Percentiles rank a stretch among this genome's conserved stretches.
Evolutionary conservation across 352 stramenopile genomes (phyloP).

Genomic region (Phytophthora macrochlamydospora): DNA sequence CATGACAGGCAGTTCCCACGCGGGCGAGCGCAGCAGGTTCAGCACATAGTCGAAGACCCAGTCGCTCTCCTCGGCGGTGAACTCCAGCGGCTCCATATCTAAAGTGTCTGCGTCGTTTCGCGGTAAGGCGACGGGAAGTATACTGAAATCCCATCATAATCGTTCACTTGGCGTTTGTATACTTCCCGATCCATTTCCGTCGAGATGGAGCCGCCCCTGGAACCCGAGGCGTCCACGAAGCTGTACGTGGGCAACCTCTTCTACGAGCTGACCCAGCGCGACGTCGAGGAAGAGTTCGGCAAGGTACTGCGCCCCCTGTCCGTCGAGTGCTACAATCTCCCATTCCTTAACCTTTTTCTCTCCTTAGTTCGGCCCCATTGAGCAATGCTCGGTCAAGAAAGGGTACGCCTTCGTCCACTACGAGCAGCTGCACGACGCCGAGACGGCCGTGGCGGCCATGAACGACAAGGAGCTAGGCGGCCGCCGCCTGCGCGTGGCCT

Average conservation of each 20-base stretch:
- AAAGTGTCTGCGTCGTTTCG: slow-evolving; percentile 30
- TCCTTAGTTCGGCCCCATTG: slow-evolving; percentile 47
- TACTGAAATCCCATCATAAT: slow-evolving; percentile 16
- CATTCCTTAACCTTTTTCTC: slow-evolving; percentile 2
- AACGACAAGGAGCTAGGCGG: slow-evolving; percentile 53
- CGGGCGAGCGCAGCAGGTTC: slow-evolving; percentile 86
- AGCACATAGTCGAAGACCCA: slow-evolving; percentile 92
- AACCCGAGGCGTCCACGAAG: slow-evolving; percentile 54
- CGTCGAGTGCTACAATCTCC: neutral
- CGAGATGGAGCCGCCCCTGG: slow-evolving; percentile 6
- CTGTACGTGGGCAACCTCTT: slow-evolving; percentile 71
- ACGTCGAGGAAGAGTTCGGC: slow-evolving; percentile 55
- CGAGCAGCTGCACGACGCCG: slow-evolving; percentile 46
- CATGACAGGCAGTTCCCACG: slow-evolving; percentile 89
- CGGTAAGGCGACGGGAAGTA: neutral
- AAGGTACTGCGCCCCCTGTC: slow-evolving; percentile 23
- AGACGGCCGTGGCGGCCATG: slow-evolving; percentile 54
- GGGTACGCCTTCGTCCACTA: slow-evolving; percentile 68
- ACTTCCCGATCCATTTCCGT: neutral
- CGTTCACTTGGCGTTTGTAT: neutral
- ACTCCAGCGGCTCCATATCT: slow-evolving; percentile 25
- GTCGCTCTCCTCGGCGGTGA: slow-evolving; percentile 72
- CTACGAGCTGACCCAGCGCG: slow-evolving; percentile 50
- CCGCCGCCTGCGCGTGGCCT: slow-evolving; percentile 50
- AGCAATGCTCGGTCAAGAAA: slow-evolving; percentile 58